Conservation (phyloP, 148 eudicot genomes). For the Hydrangea macrophylla region DNA sequence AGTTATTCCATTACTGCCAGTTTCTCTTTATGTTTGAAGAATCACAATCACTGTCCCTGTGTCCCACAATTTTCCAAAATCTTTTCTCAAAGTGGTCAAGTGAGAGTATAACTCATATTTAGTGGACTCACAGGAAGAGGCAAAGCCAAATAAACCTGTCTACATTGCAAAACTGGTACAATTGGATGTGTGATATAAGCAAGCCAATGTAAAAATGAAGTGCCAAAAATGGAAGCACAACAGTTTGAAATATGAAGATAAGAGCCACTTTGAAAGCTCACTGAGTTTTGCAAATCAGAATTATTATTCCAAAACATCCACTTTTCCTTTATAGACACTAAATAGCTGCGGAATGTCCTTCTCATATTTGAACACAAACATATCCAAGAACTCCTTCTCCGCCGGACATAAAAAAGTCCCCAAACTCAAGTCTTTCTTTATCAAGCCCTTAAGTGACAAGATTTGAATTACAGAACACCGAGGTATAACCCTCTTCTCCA, state of each 20-base stretch:
- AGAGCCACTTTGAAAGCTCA: not conserved
- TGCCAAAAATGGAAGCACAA: not conserved
- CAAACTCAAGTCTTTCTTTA: slow-evolving; percentile 10
- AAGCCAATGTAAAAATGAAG: not conserved
- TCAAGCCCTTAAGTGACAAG: slow-evolving; percentile 2
- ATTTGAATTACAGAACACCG: slow-evolving; percentile 14
- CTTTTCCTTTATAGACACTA: not conserved
- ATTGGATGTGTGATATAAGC: not conserved
- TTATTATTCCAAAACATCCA: not conserved
- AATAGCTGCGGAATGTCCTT: not conserved
- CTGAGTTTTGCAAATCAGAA: not conserved
- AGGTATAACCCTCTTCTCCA: slow-evolving; percentile 18
- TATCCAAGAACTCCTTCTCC: slow-evolving; percentile 2
- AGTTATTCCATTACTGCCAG: no score
- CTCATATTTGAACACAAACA: slow-evolving; percentile 7
- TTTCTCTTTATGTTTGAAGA: no score
- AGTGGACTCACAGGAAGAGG: not conserved
- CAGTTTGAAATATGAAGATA: not conserved
- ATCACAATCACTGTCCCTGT: no score
- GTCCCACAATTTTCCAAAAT: no score
- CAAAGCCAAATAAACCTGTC: not conserved
- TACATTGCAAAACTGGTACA: not conserved
- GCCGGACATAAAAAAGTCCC: not conserved
- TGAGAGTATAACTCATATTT: not conserved
- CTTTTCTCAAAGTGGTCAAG: not conserved